These are phyloP conservation scores for Kandelia obovata DNA, from an alignment of 345 rosid genomes.

Conservation along the genomic window DNA sequence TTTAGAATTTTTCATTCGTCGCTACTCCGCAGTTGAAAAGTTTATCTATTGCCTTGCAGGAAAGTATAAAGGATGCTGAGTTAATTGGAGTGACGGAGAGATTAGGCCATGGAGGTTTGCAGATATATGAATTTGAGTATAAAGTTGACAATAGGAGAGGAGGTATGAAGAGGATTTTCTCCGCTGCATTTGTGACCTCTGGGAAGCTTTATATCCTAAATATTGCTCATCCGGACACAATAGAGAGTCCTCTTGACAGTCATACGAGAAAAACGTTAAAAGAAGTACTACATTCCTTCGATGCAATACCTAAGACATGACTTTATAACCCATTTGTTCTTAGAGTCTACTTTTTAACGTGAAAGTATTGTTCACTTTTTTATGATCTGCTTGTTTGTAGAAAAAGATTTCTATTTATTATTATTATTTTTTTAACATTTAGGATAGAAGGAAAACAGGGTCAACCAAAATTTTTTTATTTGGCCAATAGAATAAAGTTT, in stretches of 20 bases:
- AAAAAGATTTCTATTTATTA: too few relatives aligned
- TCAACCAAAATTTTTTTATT: too few relatives aligned
- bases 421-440: too few relatives aligned
- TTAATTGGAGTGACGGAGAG: constrained; percentile 70
- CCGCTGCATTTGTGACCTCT: constrained; percentile 77
- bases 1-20: too few relatives aligned
- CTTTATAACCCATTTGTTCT: not conserved
- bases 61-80: constrained; percentile 75
- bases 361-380: too few relatives aligned
- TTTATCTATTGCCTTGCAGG: constrained; percentile 37
- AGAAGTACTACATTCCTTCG: constrained; percentile 81
- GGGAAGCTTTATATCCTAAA: constrained; percentile 72
- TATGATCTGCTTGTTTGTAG: too few relatives aligned
- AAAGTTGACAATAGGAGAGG: constrained; percentile 77
- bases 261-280: constrained; percentile 53
- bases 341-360: too few relatives aligned
- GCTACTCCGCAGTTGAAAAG: too few relatives aligned
- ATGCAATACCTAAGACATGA: constrained; percentile 33
- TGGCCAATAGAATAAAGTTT: too few relatives aligned
- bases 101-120: constrained; percentile 48
- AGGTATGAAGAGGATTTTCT: constrained; percentile 77
- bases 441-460: too few relatives aligned
- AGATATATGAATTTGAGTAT: constrained; percentile 82
- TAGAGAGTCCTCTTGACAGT: constrained; percentile 65
- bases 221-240: constrained; percentile 68